phyloP scores from a whole-genome alignment of 2,329 filamentous ascomycete genomes.

The Capronia coronata region DNA sequence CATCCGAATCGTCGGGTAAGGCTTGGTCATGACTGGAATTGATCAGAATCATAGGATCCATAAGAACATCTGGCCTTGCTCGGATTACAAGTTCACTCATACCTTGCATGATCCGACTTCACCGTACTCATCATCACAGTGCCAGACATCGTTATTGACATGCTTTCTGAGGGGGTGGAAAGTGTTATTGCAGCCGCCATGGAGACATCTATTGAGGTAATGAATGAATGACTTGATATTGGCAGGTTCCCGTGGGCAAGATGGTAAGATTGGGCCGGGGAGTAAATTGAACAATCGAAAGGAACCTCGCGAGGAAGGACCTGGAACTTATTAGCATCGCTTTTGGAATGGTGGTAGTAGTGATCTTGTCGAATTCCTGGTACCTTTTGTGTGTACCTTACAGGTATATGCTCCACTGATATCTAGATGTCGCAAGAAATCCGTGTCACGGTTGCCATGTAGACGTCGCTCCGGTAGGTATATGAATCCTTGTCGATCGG shows the following conservation, averaged over 20 bases:
- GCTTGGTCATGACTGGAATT: slow-evolving; percentile 13
- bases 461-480: neutral
- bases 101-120: slow-evolving; percentile 13
- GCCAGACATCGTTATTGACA: slow-evolving; percentile 13
- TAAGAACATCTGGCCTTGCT: neutral
- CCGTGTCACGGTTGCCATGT: slow-evolving; percentile 2
- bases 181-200: slow-evolving; percentile 15
- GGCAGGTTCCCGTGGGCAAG: slow-evolving; percentile 6
- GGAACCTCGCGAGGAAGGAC: slow-evolving; percentile 3
- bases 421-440: slow-evolving; percentile 1
- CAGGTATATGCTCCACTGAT: slow-evolving; percentile 20
- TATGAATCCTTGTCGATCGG: slow-evolving; percentile 8
- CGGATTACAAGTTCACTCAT: slow-evolving; percentile 6
- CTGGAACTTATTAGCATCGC: slow-evolving; percentile 15
- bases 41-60: slow-evolving; percentile 15
- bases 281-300: slow-evolving; percentile 17
- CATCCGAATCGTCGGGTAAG: slow-evolving; percentile 14
- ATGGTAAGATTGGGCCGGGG: slow-evolving; percentile 11
- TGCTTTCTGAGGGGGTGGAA: slow-evolving; percentile 13
- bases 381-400: slow-evolving; percentile 15
- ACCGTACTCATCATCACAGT: slow-evolving; percentile 10
- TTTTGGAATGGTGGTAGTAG: neutral
- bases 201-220: slow-evolving; percentile 13
- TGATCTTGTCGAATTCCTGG: neutral
- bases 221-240: slow-evolving; percentile 22